These are phyloP conservation scores for Rhizopus delemar DNA, from an alignment of 371 early-diverging fungal species.

Conservation along the genomic window DNA sequence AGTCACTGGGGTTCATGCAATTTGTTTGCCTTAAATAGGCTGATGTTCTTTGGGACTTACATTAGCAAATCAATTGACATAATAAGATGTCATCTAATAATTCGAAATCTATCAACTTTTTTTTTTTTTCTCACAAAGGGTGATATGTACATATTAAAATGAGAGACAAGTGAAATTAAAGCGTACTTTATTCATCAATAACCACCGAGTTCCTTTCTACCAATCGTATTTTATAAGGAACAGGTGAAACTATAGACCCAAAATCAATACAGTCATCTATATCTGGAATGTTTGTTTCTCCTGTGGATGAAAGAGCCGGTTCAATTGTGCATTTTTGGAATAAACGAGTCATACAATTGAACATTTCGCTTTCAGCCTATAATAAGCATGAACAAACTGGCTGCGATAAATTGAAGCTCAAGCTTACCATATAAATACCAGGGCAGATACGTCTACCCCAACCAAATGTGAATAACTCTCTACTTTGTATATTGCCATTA, in stretches of 20 bases:
- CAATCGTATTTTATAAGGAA: slow-evolving; percentile 1
- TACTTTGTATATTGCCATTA: slow-evolving; percentile 13
- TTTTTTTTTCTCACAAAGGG: too few species aligned
- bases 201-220: background rate
- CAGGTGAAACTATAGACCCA: background rate
- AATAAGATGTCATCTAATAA: too few species aligned
- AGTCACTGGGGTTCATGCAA: too few species aligned
- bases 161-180: too few species aligned
- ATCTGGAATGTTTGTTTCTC: slow-evolving; percentile 1
- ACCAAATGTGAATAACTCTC: slow-evolving; percentile 23
- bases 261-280: background rate
- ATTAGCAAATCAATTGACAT: too few species aligned
- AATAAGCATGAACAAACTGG: background rate
- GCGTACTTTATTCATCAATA: too few species aligned
- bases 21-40: too few species aligned
- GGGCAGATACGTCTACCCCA: slow-evolving; percentile 24
- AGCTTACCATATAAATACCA: slow-evolving; percentile 13
- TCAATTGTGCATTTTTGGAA: slow-evolving; percentile 5
- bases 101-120: too few species aligned
- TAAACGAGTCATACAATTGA: slow-evolving; percentile 1
- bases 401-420: too few species aligned
- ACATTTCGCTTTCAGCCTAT: slow-evolving; percentile 9
- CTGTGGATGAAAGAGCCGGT: background rate
- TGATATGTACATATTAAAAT: too few species aligned
- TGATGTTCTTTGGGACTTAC: too few species aligned